phyloP scores from a whole-genome alignment of 2,329 filamentous ascomycete species.

The Pseudocercospora cruenta region DNA sequence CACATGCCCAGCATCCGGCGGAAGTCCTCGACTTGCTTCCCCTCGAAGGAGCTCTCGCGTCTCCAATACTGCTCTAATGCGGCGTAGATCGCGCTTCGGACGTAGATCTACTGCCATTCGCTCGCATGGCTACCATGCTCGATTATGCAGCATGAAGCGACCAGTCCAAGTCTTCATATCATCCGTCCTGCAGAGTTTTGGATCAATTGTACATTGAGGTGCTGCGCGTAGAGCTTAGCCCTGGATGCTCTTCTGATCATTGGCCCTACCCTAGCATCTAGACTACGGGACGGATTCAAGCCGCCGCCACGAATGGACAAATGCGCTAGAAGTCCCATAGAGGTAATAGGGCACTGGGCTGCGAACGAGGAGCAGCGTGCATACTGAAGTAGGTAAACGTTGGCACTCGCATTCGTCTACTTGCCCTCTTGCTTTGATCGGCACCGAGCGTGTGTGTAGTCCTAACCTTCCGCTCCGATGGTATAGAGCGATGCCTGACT shows the following conservation, averaged over 20 bases:
- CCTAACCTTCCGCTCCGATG: not conserved
- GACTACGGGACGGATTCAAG: slow-evolving; percentile 10
- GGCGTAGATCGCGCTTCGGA: not conserved
- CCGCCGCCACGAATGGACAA: slow-evolving; percentile 7
- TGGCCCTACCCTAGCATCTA: not conserved
- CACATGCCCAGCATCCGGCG: not conserved
- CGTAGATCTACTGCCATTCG: not conserved
- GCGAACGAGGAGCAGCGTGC: not conserved
- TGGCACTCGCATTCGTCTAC: not conserved
- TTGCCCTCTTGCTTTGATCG: not conserved
- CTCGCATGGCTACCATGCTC: not conserved
- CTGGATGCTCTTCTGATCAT: not conserved
- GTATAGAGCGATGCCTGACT: not conserved
- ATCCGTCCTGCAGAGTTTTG: not conserved
- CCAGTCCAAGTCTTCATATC: not conserved
- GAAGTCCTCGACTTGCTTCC: not conserved
- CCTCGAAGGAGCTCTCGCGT: not conserved
- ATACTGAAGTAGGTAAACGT: not conserved
- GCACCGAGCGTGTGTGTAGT: slow-evolving; percentile 5
- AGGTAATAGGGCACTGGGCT: slow-evolving; percentile 1
- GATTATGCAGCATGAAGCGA: slow-evolving; percentile 9
- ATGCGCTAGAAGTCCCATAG: not conserved
- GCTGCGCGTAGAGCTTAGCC: not conserved
- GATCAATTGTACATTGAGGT: not conserved
- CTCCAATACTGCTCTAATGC: not conserved